These are phyloP conservation scores for Macrophomina phaseolina DNA, from an alignment of 2,329 filamentous ascomycete genomes.

Conservation along the genomic window DNA sequence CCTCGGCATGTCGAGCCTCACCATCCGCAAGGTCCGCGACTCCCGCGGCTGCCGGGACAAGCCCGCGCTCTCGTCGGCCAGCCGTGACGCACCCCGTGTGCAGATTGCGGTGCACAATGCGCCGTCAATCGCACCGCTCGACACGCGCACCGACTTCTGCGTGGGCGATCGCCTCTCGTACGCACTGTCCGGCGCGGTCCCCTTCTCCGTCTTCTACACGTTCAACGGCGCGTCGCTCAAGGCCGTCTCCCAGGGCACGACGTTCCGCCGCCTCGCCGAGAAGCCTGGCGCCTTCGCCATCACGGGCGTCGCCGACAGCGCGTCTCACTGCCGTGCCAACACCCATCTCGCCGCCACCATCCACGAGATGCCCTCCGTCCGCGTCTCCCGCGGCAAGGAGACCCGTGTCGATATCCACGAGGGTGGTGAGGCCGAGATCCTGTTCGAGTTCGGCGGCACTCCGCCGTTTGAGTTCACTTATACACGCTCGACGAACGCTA, in stretches of 20 bases:
- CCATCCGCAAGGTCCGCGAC: slow-evolving; percentile 88
- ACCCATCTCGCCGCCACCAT: slow-evolving; percentile 82
- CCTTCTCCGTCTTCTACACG: slow-evolving; percentile 90
- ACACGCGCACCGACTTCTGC: slow-evolving; percentile 86
- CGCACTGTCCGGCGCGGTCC: slow-evolving; percentile 85
- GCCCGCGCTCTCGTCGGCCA: slow-evolving; percentile 57
- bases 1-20: slow-evolving; percentile 86
- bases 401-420: slow-evolving; percentile 93
- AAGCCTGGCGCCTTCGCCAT: slow-evolving; percentile 88
- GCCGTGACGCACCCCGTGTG: slow-evolving; percentile 72
- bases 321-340: slow-evolving; percentile 82
- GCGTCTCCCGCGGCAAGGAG: slow-evolving; percentile 82
- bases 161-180: slow-evolving; percentile 95
- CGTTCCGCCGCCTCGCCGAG: slow-evolving; percentile 92
- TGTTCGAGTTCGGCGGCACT: slow-evolving; percentile 94
- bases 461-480: slow-evolving; percentile 98
- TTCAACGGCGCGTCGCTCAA: slow-evolving; percentile 82
- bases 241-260: slow-evolving; percentile 78
- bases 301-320: slow-evolving; percentile 83
- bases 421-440: slow-evolving; percentile 88
- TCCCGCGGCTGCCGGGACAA: slow-evolving; percentile 83
- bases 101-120: slow-evolving; percentile 93
- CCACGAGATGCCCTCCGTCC: slow-evolving; percentile 89
- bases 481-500: slow-evolving; percentile 87
- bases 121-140: slow-evolving; percentile 85